Evolutionary conservation across 2,329 filamentous ascomycete species (phyloP).

Genomic region (Seiridium cupressi): DNA sequence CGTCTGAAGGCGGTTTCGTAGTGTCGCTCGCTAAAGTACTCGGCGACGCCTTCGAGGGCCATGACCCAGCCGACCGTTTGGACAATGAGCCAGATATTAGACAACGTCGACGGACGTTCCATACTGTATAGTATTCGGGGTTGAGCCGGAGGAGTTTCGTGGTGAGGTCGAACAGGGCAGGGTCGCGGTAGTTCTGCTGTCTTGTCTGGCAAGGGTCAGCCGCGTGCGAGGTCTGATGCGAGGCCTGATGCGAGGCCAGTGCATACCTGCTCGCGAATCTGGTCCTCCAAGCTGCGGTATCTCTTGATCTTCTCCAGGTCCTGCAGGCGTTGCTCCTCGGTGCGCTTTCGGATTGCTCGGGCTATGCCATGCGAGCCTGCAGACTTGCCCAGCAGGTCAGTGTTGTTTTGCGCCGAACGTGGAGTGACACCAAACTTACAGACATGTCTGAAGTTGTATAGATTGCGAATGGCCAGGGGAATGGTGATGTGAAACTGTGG

Average conservation of each 20-base stretch:
- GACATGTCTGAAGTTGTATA: conserved; percentile 19
- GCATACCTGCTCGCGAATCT: conserved; percentile 64
- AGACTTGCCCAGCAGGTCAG: conserved; percentile 13
- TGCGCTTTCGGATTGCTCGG: conserved; percentile 61
- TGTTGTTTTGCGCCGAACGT: background rate
- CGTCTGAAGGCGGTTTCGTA: conserved; percentile 63
- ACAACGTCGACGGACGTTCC: conserved; percentile 80
- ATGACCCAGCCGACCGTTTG: conserved; percentile 42
- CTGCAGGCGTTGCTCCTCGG: conserved; percentile 67
- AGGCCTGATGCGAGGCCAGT: background rate
- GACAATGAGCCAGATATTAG: conserved; percentile 59
- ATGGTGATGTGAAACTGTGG: too few species aligned
- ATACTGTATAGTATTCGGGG: conserved; percentile 87
- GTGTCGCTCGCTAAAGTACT: conserved; percentile 52
- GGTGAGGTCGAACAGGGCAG: conserved; percentile 63
- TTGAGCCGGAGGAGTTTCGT: conserved; percentile 74
- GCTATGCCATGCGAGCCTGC: conserved; percentile 74
- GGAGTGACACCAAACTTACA: conserved; percentile 15
- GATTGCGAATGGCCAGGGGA: too few species aligned
- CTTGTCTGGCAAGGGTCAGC: conserved; percentile 22
- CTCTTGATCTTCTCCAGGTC: conserved; percentile 74
- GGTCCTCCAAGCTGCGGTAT: conserved; percentile 70
- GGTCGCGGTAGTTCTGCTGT: conserved; percentile 45
- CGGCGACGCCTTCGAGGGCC: conserved; percentile 52
- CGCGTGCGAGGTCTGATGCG: background rate